phyloP scores from a whole-genome alignment of 2,329 filamentous ascomycete species.

The Ascochyta rabiei region DNA sequence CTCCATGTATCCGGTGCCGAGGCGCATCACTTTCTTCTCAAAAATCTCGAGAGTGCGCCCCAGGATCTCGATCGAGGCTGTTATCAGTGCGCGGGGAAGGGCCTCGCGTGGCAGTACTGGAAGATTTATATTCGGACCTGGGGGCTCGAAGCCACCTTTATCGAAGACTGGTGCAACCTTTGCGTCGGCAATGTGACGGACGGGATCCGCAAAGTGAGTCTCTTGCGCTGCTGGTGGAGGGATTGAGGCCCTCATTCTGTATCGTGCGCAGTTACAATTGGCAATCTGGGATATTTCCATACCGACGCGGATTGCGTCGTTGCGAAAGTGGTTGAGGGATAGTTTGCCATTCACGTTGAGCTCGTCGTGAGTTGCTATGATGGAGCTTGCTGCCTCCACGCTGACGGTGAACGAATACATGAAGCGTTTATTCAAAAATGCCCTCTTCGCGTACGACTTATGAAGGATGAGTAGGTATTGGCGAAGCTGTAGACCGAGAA shows the following conservation, averaged over 20 bases:
- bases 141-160: conserved; percentile 11
- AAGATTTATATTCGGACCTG: conserved; percentile 18
- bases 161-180: neutral
- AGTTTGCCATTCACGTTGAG: conserved; percentile 29
- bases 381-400: conserved; percentile 35
- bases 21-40: conserved; percentile 43
- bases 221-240: conserved; percentile 1
- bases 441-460: conserved; percentile 39
- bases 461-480: conserved; percentile 46
- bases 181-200: neutral
- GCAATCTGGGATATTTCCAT: conserved; percentile 35
- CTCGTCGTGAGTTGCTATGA: conserved; percentile 32
- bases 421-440: conserved; percentile 33
- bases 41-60: conserved; percentile 38
- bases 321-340: conserved; percentile 35
- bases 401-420: conserved; percentile 41
- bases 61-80: conserved; percentile 36
- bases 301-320: conserved; percentile 38
- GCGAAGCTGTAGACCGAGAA: conserved; percentile 41
- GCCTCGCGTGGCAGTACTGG: conserved; percentile 30
- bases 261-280: conserved; percentile 32
- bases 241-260: conserved; percentile 9
- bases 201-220: conserved; percentile 5
- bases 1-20: conserved; percentile 47
- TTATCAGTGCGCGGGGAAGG: conserved; percentile 37